A percentile compares a stretch with the other conserved stretches of the same genome.
These are phyloP conservation scores for Macrolepiota dolichaula DNA, from an alignment of 768 basidiomycete species.

Conservation along the genomic window DNA sequence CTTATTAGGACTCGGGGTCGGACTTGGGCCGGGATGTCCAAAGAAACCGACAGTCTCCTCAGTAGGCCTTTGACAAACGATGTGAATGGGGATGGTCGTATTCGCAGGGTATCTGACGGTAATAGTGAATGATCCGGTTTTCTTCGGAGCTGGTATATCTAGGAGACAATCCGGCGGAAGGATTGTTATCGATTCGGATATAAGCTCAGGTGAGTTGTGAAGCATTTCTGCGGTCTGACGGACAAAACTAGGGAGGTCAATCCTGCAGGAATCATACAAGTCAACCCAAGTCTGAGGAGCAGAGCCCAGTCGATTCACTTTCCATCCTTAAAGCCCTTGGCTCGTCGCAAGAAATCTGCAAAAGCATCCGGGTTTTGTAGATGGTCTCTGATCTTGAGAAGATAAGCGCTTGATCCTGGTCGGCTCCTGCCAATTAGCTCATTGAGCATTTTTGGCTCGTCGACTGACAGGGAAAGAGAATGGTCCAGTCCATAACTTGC, in stretches of 20 bases:
- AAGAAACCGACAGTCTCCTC: not conserved
- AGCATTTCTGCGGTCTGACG: not conserved
- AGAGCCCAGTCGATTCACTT: not conserved
- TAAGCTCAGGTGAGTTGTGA: not conserved
- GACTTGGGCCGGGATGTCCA: conserved; percentile 4
- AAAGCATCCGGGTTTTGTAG: not conserved
- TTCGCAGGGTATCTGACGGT: not conserved
- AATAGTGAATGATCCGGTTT: not conserved
- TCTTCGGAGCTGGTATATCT: not conserved
- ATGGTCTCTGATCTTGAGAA: conserved; percentile 1
- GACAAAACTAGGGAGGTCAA: not conserved
- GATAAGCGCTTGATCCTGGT: not conserved
- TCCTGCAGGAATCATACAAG: not conserved
- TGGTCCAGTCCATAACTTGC: not conserved
- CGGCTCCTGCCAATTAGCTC: not conserved
- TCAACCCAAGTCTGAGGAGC: not conserved
- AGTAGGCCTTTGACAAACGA: not conserved
- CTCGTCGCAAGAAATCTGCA: not conserved
- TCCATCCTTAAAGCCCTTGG: not conserved
- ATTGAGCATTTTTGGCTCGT: not conserved
- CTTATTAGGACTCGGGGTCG: not conserved
- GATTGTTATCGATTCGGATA: not conserved
- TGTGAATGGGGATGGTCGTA: not conserved
- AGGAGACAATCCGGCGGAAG: not conserved
- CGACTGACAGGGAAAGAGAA: not conserved